Conservation (phyloP, 2,329 filamentous ascomycete species). For the Paecilomyces fulvus region DNA sequence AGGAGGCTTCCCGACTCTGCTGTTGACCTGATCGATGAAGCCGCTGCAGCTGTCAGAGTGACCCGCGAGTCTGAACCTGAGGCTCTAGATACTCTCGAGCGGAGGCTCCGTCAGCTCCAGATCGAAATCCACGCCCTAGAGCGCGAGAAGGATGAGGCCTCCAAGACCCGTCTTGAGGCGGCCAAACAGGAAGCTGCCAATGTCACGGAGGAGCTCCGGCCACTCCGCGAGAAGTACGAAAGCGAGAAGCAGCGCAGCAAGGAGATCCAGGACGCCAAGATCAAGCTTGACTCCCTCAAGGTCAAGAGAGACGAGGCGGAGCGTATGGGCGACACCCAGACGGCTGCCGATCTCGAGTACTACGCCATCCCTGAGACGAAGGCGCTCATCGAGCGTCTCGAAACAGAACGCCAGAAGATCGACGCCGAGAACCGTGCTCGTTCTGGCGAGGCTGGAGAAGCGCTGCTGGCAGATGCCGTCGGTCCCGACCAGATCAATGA, state of each 20-base stretch:
- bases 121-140: constrained; percentile 95
- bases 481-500: constrained; percentile 98
- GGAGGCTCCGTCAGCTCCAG: constrained; percentile 79
- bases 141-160: constrained; percentile 90
- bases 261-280: constrained; percentile 86
- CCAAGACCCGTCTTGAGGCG: constrained; percentile 68
- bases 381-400: constrained; percentile 67
- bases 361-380: constrained; percentile 94
- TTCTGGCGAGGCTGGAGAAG: constrained; percentile 53
- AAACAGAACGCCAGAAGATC: constrained; percentile 68
- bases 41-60: constrained; percentile 90
- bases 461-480: constrained; percentile 85
- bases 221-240: constrained; percentile 91
- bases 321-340: constrained; percentile 72
- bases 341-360: constrained; percentile 90
- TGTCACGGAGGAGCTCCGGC: constrained; percentile 83
- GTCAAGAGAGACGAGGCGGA: constrained; percentile 92
- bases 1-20: constrained; percentile 90
- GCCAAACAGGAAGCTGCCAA: constrained; percentile 90
- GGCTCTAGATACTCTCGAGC: constrained; percentile 87
- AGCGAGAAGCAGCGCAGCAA: constrained; percentile 84
- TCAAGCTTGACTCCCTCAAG: constrained; percentile 86
- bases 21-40: constrained; percentile 93
- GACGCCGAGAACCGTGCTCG: constrained; percentile 57
- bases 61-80: constrained; percentile 95